Conservation (phyloP, 2,329 filamentous ascomycete genomes). For the Diaporthe destruens region DNA sequence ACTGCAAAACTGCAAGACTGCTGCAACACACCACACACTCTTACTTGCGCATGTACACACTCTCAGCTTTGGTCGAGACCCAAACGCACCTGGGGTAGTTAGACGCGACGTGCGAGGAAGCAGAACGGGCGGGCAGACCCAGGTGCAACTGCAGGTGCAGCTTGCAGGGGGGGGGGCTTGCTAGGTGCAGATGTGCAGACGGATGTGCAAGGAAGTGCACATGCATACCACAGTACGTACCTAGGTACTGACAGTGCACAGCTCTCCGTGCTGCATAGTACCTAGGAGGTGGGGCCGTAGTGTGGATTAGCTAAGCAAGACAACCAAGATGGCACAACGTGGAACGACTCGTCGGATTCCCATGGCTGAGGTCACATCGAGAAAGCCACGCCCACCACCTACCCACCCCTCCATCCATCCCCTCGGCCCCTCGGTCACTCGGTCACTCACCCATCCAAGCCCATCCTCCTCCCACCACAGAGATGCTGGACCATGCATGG, state of each 20-base stretch:
- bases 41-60: too few relatives aligned
- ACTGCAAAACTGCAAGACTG: too few relatives aligned
- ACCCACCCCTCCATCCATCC: not conserved
- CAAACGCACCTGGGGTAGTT: not conserved
- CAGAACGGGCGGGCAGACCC: slow-evolving; percentile 6
- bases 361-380: slow-evolving; percentile 12
- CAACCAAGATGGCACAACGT: slow-evolving; percentile 10
- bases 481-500: slow-evolving; percentile 4
- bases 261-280: too few relatives aligned
- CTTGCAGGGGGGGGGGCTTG: slow-evolving; percentile 1
- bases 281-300: not conserved
- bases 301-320: slow-evolving; percentile 17
- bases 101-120: slow-evolving; percentile 5
- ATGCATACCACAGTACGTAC: not conserved
- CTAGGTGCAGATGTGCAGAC: not conserved
- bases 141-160: slow-evolving; percentile 11
- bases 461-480: not conserved
- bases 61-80: not conserved
- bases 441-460: not conserved
- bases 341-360: slow-evolving; percentile 23
- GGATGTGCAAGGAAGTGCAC: slow-evolving; percentile 3
- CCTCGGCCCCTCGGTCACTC: slow-evolving; percentile 1
- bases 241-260: too few relatives aligned
- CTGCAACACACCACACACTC: too few relatives aligned
- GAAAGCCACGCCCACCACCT: slow-evolving; percentile 3